Conservation (phyloP, 495 filamentous ascomycete genomes). For the Penicillium malachiteum region DNA sequence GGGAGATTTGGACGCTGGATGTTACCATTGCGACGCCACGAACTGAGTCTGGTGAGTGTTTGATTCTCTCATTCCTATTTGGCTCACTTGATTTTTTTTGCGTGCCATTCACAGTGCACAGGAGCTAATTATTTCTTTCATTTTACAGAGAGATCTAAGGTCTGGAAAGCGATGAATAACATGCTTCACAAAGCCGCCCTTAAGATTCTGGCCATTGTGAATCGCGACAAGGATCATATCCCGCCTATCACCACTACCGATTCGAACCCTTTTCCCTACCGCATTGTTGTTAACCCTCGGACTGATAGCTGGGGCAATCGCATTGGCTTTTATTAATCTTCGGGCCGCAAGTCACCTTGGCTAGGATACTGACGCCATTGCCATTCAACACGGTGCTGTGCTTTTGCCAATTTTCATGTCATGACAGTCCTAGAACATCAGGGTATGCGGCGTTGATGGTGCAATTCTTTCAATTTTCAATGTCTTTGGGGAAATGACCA, state of each 20-base stretch:
- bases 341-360: neutral
- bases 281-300: slow-evolving; percentile 81
- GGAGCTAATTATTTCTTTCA: too few species aligned
- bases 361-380: too few species aligned
- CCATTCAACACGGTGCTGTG: too few species aligned
- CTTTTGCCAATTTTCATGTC: too few species aligned
- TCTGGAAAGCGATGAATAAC: slow-evolving; percentile 81
- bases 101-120: too few species aligned
- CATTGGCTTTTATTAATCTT: slow-evolving; percentile 68
- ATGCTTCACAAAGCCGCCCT: slow-evolving; percentile 81
- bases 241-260: slow-evolving; percentile 94
- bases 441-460: neutral
- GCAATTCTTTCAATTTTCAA: neutral
- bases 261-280: slow-evolving; percentile 91
- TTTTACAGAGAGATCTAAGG: slow-evolving; percentile 78
- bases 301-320: slow-evolving; percentile 75
- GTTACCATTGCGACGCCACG: slow-evolving; percentile 85
- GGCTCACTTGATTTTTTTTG: too few species aligned
- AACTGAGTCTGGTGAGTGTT: slow-evolving; percentile 75
- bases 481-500: neutral
- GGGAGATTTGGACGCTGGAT: slow-evolving; percentile 93
- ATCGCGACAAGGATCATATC: slow-evolving; percentile 91
- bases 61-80: neutral
- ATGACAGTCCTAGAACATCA: neutral
- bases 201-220: slow-evolving; percentile 83